Percentiles rank a stretch among this genome's conserved stretches.
Evolutionary conservation across 495 filamentous ascomycete species (phyloP).

Genomic region (Oidiodendron maius): DNA sequence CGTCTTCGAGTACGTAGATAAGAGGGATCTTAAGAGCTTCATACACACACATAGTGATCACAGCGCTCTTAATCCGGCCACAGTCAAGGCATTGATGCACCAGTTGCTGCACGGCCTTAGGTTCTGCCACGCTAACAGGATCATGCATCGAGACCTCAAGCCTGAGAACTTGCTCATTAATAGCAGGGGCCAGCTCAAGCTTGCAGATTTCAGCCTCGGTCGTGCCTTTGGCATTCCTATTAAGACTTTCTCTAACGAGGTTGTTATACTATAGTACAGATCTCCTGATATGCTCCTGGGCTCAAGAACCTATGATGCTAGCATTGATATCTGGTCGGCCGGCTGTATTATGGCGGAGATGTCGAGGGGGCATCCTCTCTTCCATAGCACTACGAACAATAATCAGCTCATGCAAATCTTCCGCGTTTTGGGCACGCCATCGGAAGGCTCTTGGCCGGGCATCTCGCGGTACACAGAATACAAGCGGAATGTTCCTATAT

Average conservation of each 20-base stretch:
- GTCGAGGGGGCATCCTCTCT: slow-evolving; percentile 88
- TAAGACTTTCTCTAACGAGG: slow-evolving; percentile 97
- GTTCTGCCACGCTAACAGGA: slow-evolving; percentile 94
- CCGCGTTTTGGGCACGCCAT: slow-evolving; percentile 93
- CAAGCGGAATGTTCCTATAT: slow-evolving; percentile 88
- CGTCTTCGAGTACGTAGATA: slow-evolving; percentile 97
- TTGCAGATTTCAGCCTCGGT: slow-evolving; percentile 92
- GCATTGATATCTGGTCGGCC: slow-evolving; percentile 96
- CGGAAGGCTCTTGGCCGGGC: slow-evolving; percentile 86
- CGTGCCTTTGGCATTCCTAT: slow-evolving; percentile 94
- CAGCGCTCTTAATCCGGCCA: slow-evolving; percentile 73
- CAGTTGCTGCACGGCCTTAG: slow-evolving; percentile 90
- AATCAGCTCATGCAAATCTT: slow-evolving; percentile 95
- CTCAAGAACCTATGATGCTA: slow-evolving; percentile 89
- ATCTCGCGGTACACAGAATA: slow-evolving; percentile 90
- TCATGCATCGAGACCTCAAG: slow-evolving; percentile 93
- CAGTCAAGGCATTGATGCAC: slow-evolving; percentile 97
- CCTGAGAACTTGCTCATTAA: slow-evolving; percentile 96
- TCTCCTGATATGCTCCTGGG: slow-evolving; percentile 91
- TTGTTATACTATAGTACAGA: slow-evolving; percentile 95
- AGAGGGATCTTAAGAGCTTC: slow-evolving; percentile 98
- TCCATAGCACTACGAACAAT: slow-evolving; percentile 94
- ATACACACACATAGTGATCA: slow-evolving; percentile 89
- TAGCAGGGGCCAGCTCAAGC: slow-evolving; percentile 80
- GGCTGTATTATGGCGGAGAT: slow-evolving; percentile 99